Evolutionary conservation across 2,329 filamentous ascomycete species (phyloP), one percentile per base, ranked within the genome.

Genomic region (Penicillium sp.): DNA sequence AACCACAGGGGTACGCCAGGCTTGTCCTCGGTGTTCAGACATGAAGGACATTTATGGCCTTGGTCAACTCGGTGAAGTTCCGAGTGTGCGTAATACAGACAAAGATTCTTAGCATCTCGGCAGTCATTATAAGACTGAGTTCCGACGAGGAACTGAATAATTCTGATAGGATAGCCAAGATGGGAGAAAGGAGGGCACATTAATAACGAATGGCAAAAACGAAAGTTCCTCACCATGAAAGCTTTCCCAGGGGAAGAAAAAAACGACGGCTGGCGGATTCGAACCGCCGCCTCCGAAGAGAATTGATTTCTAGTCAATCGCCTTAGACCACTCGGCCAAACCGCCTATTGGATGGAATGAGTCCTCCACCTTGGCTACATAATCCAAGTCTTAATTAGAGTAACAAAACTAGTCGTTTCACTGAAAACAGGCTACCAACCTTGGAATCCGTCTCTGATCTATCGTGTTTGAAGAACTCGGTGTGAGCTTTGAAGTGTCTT

Each of bases 1-100:
- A 80, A 60, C 61, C 74, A 74, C 37, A 79, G 59, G 0, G 76
- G 75, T 6, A 79, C 67, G 10, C 78, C 77, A 0, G 59, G 52
- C 19, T 67, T 65, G 29, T 63, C 67, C 55, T 79, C 77, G 3
- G 65, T 67, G 43, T 79, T 65, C 63, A 70, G 42, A 76, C 70
- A 61, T 78, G 78, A 0, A 75, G 75, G 3, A 63, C 64, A 13
- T 21, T 6, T 11, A 42, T 74, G 33, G 72, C 73, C 49, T 78
- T 75, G 16, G 16, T 37, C 16, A n/a, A 37, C 16, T 5, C 11
- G 6, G 16, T 4, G 33, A n/a, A n/a, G 16, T 37, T 9, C 26
- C 26, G 26, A 27, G 26, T 10, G 26, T 27, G 26, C 33, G 33
- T n/a, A 16, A 16, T 6, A 3, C 14, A 7, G 14, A 37, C 14